Base-by-base conservation (phyloP, 345 rosid species). In the Boechera stricta region DNA sequence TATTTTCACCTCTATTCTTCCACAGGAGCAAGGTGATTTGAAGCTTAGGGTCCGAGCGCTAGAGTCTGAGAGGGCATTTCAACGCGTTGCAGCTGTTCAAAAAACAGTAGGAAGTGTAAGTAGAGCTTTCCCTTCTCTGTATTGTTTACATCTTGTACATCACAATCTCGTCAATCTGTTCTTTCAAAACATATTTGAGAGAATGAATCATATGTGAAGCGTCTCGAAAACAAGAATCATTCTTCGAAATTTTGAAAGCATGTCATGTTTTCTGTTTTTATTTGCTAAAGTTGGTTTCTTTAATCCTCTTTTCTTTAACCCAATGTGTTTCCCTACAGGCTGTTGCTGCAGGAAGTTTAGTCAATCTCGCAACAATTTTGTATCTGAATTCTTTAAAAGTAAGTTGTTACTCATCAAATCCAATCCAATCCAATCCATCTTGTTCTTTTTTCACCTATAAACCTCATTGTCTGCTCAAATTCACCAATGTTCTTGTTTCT, bases 21-120 rank as follows among this genome's bases (percentile, higher is more conserved):
- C 45, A 28, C 83, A 94, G 98, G 98, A 94, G 84, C 98, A 94
- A 92, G 98, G 98, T 69, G 98, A 94, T 85, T 74, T 94, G 80
- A 94, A 94, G 88, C 97, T 94, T 69, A 86, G 98, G 55, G 98
- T 94, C 60, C 86, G 98, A 74, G 78, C 98, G 6, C 64, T 94
- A 52, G 98, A 94, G 82, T 85, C 98, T 57, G 98, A 94, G 85
- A 87, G 98, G 79, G 91, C 98, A 63, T 94, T 94, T 81, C 91
- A 90, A 81, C 98, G 98, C 29, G 97, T 94, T 81, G 97, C 97
- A 29, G 77, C 91, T 63, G 98, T 92, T 81, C 98, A 94, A 61
- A 89, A 89, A 85, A 94, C 96, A 69, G 79, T 92, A 10, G 98
- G 98, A 77, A 90, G 90, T 82, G 98, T 92, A 75, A 90, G 98